A percentile compares a stretch with the other conserved stretches of the same genome.
Conservation (phyloP, 2,329 filamentous ascomycete species). For the Thelonectria rubi region DNA sequence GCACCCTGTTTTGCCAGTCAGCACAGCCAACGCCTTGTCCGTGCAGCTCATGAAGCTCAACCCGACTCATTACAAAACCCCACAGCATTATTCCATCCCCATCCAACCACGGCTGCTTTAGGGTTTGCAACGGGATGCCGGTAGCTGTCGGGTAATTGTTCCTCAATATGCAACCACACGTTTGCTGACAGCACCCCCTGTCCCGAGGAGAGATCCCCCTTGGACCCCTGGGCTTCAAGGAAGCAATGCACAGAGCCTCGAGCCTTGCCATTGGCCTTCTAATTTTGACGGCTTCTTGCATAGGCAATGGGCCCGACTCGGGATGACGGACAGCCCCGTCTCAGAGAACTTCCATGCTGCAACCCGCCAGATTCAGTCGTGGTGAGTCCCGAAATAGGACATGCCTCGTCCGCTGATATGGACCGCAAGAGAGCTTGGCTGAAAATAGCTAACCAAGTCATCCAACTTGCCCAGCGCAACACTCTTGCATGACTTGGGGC, state of each 20-base stretch:
- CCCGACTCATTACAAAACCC: not conserved
- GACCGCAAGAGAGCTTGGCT: not conserved
- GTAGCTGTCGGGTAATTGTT: slow-evolving; percentile 4
- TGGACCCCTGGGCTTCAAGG: not conserved
- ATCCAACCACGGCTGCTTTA: not conserved
- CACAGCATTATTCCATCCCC: not conserved
- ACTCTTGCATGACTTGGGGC: not conserved
- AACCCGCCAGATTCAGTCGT: not conserved
- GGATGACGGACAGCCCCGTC: not conserved
- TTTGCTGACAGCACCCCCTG: not conserved
- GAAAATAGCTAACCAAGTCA: not conserved
- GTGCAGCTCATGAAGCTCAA: slow-evolving; percentile 1
- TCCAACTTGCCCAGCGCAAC: not conserved
- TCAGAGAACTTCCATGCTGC: not conserved
- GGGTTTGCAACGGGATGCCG: not conserved
- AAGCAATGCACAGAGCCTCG: not conserved
- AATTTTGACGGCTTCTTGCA: not conserved
- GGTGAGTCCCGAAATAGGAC: not conserved
- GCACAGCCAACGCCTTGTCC: not conserved
- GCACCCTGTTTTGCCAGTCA: not conserved
- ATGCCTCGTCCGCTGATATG: not conserved
- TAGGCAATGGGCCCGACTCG: not conserved
- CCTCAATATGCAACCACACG: not conserved
- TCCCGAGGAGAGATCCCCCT: not conserved
- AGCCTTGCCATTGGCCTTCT: not conserved